These are phyloP conservation scores for Vicia villosa DNA, from an alignment of 306 rosid genomes.

Conservation along the genomic window DNA sequence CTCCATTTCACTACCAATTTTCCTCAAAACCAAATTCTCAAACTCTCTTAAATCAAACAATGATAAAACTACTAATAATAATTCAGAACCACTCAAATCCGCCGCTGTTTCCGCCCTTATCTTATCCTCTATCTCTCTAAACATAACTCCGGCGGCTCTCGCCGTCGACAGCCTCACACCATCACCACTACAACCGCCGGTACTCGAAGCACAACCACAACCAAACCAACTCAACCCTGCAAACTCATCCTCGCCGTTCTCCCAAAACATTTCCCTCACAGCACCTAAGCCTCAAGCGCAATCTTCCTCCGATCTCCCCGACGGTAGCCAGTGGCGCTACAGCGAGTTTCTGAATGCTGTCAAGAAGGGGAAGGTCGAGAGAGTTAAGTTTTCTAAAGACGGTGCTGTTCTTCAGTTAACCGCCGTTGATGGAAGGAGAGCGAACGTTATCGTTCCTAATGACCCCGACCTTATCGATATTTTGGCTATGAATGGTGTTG, in stretches of 20 bases:
- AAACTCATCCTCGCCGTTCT: slow-evolving; percentile 64
- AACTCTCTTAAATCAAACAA: slow-evolving; percentile 38
- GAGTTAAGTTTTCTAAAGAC: slow-evolving; percentile 90
- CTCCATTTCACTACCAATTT: slow-evolving; percentile 32
- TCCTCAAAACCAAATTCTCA: slow-evolving; percentile 39
- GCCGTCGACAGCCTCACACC: slow-evolving; percentile 53
- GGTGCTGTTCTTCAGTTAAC: slow-evolving; percentile 88
- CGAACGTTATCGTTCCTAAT: slow-evolving; percentile 80
- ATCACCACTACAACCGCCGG: slow-evolving; percentile 56
- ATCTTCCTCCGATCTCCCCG: slow-evolving; percentile 73
- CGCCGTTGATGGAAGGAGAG: slow-evolving; percentile 93
- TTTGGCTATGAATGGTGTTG: slow-evolving; percentile 94
- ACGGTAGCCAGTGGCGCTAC: slow-evolving; percentile 91
- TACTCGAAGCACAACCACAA: slow-evolving; percentile 70
- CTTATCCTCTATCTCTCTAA: slow-evolving; percentile 50
- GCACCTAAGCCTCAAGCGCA: slow-evolving; percentile 82
- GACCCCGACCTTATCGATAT: slow-evolving; percentile 97
- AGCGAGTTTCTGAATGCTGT: slow-evolving; percentile 94
- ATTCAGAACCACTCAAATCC: slow-evolving; percentile 45
- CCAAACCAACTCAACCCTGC: slow-evolving; percentile 43
- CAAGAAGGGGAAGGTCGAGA: slow-evolving; percentile 89
- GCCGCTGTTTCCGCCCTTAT: slow-evolving; percentile 69
- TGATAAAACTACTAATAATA: neutral
- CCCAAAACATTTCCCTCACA: slow-evolving; percentile 62
- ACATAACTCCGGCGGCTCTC: slow-evolving; percentile 51